phyloP scores from a whole-genome alignment of 179 eudicot species.

The Heliamphora pulchella region DNA sequence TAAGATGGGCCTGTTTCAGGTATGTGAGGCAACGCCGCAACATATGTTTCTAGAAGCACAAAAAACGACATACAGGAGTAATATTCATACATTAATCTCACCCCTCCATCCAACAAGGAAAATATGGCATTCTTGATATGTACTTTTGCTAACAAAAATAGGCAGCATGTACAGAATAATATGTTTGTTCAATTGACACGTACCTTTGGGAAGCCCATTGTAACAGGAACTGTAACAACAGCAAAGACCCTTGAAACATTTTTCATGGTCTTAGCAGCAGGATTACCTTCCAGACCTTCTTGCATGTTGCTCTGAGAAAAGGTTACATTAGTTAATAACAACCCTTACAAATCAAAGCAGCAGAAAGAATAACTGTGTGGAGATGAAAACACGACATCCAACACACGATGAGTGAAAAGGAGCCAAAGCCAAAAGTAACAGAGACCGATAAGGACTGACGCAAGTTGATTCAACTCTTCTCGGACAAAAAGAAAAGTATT shows the following conservation, averaged over 20 bases:
- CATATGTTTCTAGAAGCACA: neutral
- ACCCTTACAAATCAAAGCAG: slow-evolving; percentile 4
- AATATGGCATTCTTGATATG: neutral
- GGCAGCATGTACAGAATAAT: no score
- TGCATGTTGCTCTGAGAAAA: slow-evolving; percentile 66
- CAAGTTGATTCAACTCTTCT: neutral
- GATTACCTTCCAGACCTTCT: slow-evolving; percentile 97
- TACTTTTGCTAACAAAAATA: neutral
- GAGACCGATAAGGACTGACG: neutral
- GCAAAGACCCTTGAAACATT: slow-evolving; percentile 78
- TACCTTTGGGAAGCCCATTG: slow-evolving; percentile 83
- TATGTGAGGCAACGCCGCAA: neutral
- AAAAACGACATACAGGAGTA: neutral
- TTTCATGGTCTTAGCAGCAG: slow-evolving; percentile 78
- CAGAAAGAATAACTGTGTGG: neutral
- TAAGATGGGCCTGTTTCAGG: no score
- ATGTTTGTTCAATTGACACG: neutral
- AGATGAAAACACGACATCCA: neutral
- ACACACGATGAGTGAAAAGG: neutral
- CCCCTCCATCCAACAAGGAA: slow-evolving; percentile 1
- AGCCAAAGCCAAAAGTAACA: neutral
- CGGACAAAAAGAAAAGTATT: neutral
- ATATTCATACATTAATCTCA: neutral
- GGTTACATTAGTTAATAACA: slow-evolving; percentile 7
- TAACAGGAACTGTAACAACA: slow-evolving; percentile 65